Percentiles rank a stretch among this genome's conserved stretches.
Evolutionary conservation across 305 asterid species (phyloP).

Genomic region (Fraxinus dipetala): DNA sequence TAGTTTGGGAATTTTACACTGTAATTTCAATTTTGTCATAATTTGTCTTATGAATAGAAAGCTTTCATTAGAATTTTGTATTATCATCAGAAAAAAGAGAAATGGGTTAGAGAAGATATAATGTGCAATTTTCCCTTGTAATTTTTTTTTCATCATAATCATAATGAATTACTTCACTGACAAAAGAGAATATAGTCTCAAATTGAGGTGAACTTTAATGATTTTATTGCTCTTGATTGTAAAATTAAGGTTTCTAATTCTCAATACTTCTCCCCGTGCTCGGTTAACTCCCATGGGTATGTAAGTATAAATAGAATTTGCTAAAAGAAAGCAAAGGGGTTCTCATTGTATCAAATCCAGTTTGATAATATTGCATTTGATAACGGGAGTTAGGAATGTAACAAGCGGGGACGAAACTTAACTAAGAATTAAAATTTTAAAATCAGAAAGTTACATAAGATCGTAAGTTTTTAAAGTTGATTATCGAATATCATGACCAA

Average conservation of each 20-base stretch:
- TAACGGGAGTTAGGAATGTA: background rate
- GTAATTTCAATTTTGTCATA: background rate
- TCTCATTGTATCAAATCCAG: constrained; percentile 25
- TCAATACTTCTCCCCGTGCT: background rate
- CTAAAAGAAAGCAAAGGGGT: constrained; percentile 16
- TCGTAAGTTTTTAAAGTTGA: background rate
- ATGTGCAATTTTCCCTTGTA: background rate
- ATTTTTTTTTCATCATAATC: background rate
- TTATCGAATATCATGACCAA: background rate
- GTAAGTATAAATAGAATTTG: constrained; percentile 7
- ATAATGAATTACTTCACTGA: background rate
- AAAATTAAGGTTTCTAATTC: too few species aligned
- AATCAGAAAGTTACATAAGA: background rate
- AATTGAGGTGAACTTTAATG: background rate
- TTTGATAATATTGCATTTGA: constrained; percentile 26
- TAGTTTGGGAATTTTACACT: background rate
- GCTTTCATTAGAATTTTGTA: background rate
- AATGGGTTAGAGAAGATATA: background rate
- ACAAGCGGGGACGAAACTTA: too few species aligned
- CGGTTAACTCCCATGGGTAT: background rate
- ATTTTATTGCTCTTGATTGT: background rate
- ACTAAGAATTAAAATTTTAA: too few species aligned
- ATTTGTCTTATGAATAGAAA: too few species aligned
- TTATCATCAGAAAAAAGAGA: background rate
- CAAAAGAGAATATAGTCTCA: background rate